Evolutionary conservation across 2,329 filamentous ascomycete species (phyloP).

Genomic region (Phaeomoniella chlamydospora): DNA sequence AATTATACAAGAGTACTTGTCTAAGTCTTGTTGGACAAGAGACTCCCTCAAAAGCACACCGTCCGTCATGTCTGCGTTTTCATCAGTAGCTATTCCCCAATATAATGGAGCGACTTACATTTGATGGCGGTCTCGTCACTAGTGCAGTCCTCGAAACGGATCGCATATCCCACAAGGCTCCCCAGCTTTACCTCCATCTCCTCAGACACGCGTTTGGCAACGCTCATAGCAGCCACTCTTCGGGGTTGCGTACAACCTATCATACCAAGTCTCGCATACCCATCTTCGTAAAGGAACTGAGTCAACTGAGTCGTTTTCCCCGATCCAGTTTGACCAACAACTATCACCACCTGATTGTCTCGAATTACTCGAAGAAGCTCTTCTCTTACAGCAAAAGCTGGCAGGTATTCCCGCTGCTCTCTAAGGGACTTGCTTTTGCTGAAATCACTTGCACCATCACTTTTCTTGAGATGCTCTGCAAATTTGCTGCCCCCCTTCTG

Average conservation of each 20-base stretch:
- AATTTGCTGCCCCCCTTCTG: slow-evolving; percentile 60
- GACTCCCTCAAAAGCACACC: slow-evolving; percentile 89
- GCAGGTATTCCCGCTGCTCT: slow-evolving; percentile 85
- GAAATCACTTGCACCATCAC: slow-evolving; percentile 66
- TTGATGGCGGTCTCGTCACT: slow-evolving; percentile 93
- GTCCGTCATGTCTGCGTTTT: slow-evolving; percentile 69
- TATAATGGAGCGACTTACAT: slow-evolving; percentile 30
- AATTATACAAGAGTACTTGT: slow-evolving; percentile 95
- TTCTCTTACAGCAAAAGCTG: slow-evolving; percentile 91
- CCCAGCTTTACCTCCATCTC: slow-evolving; percentile 94
- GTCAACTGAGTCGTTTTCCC: slow-evolving; percentile 96
- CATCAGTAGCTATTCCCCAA: neutral
- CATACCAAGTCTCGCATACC: slow-evolving; percentile 73
- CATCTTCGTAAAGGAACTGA: slow-evolving; percentile 85
- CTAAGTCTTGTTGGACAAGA: slow-evolving; percentile 78
- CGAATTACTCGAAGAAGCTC: slow-evolving; percentile 82
- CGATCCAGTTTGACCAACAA: slow-evolving; percentile 92
- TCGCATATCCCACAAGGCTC: slow-evolving; percentile 82
- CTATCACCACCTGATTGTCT: slow-evolving; percentile 94
- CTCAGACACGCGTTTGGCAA: slow-evolving; percentile 93
- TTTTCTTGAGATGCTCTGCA: slow-evolving; percentile 77
- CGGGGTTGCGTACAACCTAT: slow-evolving; percentile 95
- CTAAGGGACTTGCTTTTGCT: slow-evolving; percentile 80
- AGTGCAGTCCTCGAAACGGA: slow-evolving; percentile 96
- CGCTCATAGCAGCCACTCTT: slow-evolving; percentile 93